Evolutionary conservation across 164 flowering plant genomes (phyloP), one percentile per base, ranked within the genome.

Genomic region (Euptelea pleiosperma): DNA sequence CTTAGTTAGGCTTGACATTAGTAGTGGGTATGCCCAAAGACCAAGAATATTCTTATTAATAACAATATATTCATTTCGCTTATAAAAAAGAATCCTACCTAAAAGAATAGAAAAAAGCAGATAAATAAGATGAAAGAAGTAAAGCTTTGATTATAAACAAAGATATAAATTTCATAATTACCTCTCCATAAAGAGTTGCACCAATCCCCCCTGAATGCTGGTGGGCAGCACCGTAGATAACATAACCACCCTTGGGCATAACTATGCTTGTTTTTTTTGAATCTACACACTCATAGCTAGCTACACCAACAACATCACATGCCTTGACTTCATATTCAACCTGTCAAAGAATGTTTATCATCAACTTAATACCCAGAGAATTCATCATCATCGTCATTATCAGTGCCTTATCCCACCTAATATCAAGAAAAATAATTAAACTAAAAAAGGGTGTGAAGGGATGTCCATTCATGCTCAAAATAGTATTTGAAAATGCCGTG

Each of bases 151-250:
- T 30, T 8, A 30, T 2, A 30, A 6, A 15, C 11, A 1, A 31
- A 45, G 8, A n/a, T 33, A 16, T 2, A 44, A 33, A n/a, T 21
- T 16, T 8, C 0, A 12, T 26, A 25, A 30, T 28, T 50, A 86
- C 96, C 89, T 83, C 74, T 53, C 90, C 74, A 63, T 80, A 85
- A n/a, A 89, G 76, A 55, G 85, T 58, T 29, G 87, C 55, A 31
- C 90, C 92, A 18, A 41, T 49, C n/a, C 92, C 91, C 8, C 92
- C 97, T 2, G 79, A 37, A 70, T 89, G 95, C 69, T 83, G 95
- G 70, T 89, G 94, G 12, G 85, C 86, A 57, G 77, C 92, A 50
- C 82, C 97, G 67, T 89, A 89, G 42, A 89, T 52, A 30, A 89
- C 74, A 71, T 80, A 65, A 18, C 97, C 97, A 50, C 83, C 83